Evolutionary conservation across 495 filamentous ascomycete genomes (phyloP).

Genomic region (Filosporella fistucella): DNA sequence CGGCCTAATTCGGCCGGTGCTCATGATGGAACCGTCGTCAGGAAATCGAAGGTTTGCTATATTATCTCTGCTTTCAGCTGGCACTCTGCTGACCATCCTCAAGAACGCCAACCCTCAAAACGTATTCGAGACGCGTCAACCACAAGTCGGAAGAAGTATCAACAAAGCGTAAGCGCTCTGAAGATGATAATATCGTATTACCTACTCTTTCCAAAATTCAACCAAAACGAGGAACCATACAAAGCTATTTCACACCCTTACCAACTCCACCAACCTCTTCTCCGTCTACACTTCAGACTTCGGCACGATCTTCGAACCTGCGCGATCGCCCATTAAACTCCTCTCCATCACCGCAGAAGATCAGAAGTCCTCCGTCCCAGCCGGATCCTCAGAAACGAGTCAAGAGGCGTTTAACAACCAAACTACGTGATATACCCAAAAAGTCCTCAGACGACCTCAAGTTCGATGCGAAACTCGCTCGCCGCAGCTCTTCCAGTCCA

Average conservation of each 20-base stretch:
- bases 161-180: conserved; percentile 4
- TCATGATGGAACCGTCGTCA: conserved; percentile 6
- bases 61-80: too few species aligned
- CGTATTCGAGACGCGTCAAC: conserved; percentile 19
- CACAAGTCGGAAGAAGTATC: conserved; percentile 2
- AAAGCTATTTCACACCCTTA: conserved; percentile 22
- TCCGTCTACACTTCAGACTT: background rate
- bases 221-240: conserved; percentile 6
- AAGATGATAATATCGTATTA: background rate
- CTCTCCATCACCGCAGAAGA: background rate
- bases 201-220: conserved; percentile 11
- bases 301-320: too few species aligned
- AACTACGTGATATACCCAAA: too few species aligned
- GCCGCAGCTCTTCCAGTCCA: background rate
- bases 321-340: too few species aligned
- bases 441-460: background rate
- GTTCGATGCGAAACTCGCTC: background rate
- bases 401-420: too few species aligned
- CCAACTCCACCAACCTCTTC: conserved; percentile 10
- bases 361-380: too few species aligned
- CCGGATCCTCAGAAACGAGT: too few species aligned
- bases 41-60: background rate
- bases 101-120: conserved; percentile 6
- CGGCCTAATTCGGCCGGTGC: too few species aligned
- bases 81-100: too few species aligned